Evolutionary conservation across 495 filamentous ascomycete species (phyloP), one percentile per base, ranked within the genome.

Genomic region (Geopyxis carbonaria): DNA sequence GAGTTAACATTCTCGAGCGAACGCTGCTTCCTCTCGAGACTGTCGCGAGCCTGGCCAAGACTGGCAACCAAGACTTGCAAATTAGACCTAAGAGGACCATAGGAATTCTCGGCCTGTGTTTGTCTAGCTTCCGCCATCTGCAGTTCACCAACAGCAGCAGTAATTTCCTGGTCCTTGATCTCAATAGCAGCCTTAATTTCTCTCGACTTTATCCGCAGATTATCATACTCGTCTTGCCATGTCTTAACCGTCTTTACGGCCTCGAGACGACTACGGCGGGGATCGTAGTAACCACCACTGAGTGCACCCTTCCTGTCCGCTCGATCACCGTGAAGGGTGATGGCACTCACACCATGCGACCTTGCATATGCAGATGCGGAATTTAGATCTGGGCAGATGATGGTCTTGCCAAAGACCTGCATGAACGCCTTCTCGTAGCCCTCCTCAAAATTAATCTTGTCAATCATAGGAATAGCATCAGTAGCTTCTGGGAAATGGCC

Each of bases 371-470:
- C 80, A 6, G 78, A 70, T 5, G 82, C 84, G 38, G 93, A 69
- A 30, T 78, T 67, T 11, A 99, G 63, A 51, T 80, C 87, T 2
- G 85, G 85, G 47, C 91, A 95, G 45, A 99, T 75, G 38, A 95
- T 81, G 2, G 85, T 92, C 50, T 85, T 89, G 15, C 86, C 89
- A 61, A 99, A 95, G 4, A 95, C 80, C 47, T 93, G 83, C 49
- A 78, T 72, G 57, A 95, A 86, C 0, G 89, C 89, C 44, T 71
- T 75, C 34, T 87, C 82, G 46, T 80, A 93, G 30, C 62, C 63
- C 2, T 65, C 60, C 40, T 93, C 77, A 48, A 72, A 95, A 44
- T 76, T 72, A 40, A 99, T 63, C 59, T 91, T 93, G 48, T 74
- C 73, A 36, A 94, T 71, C 61, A 95, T 73, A 3, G 81, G 79